Base-by-base conservation (phyloP, 2,329 filamentous ascomycete genomes). In the Aspergillus phoenicis region DNA sequence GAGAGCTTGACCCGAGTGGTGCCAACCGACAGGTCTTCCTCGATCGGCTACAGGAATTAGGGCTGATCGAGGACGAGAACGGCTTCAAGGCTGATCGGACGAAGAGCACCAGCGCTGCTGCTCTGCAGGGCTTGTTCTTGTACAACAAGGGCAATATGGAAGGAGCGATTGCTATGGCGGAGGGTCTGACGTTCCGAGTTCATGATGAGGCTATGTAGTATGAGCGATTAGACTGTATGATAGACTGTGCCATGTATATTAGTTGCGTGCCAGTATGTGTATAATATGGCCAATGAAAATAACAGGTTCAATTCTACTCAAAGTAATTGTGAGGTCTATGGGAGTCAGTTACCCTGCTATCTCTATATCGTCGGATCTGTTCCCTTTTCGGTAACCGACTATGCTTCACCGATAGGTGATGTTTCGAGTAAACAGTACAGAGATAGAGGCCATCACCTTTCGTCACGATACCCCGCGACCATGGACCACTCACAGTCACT, bases 131-230 rank as follows among this genome's bases (percentile, higher is more conserved):
- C 0, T 78, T 99, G 48, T 99, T 99, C 76, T 77, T 98, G 75
- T 96, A 96, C 75, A 96, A 98, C 78, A 99, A 99, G 80, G 90
- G 89, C 65, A 85, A 96, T 69, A 90, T 93, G 82, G 84, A 93
- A 66, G 93, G 94, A 2, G 94, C 94, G 13, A 93, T 98, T 66
- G 80, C 81, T 15, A 93, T 91, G 89, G 89, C 89, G 1, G 88
- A 91, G 52, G 75, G 65, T 15, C 67, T 79, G 11, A 73, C 68
- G 26, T 67, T 71, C 52, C 69, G 68, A 20, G 66, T 75, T 8
- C 70, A 76, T 58, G 69, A 74, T 26, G 70, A 73, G 61, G 69
- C 68, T 20, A 62, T 61, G 58, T 66, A 63, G 45, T 63, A 69
- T 53, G 57, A 56, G 33, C 52, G 15, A 36, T 33, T 56, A 24